Evolutionary conservation across 2,329 filamentous ascomycete genomes (phyloP).

Genomic region (Aspergillus transmontanensis): DNA sequence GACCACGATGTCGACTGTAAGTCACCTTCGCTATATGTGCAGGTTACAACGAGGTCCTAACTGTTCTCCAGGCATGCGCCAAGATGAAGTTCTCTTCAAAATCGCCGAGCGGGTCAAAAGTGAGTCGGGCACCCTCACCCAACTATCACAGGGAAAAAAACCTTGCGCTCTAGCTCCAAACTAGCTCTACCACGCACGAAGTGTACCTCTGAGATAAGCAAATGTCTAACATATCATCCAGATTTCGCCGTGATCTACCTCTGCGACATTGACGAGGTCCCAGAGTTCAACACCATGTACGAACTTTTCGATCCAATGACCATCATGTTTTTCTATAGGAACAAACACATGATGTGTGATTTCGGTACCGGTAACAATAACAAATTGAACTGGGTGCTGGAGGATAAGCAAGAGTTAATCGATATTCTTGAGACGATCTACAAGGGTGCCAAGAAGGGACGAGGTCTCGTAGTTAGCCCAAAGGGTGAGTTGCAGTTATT

Average conservation of each 20-base stretch:
- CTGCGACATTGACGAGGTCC: slow-evolving; percentile 88
- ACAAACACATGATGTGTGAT: slow-evolving; percentile 93
- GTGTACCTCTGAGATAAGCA: slow-evolving; percentile 50
- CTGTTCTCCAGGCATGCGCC: slow-evolving; percentile 59
- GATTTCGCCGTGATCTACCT: slow-evolving; percentile 71
- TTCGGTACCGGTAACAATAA: slow-evolving; percentile 99
- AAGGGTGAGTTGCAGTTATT: slow-evolving; percentile 63
- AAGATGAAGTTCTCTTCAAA: slow-evolving; percentile 93
- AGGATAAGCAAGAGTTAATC: slow-evolving; percentile 98
- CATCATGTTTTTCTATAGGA: slow-evolving; percentile 69
- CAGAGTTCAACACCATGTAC: slow-evolving; percentile 97
- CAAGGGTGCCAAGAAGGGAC: slow-evolving; percentile 95
- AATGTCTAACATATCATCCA: slow-evolving; percentile 10
- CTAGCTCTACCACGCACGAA: background rate
- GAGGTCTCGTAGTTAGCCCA: slow-evolving; percentile 92
- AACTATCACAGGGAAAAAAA: background rate
- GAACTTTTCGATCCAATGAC: slow-evolving; percentile 85
- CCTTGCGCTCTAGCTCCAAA: background rate
- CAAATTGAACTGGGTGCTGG: slow-evolving; percentile 93
- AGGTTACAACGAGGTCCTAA: slow-evolving; percentile 21
- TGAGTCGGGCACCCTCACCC: slow-evolving; percentile 20
- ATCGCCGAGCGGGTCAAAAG: slow-evolving; percentile 91
- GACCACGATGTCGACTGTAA: slow-evolving; percentile 76
- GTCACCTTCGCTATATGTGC: slow-evolving; percentile 6
- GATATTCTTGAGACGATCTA: slow-evolving; percentile 99